phyloP scores from a whole-genome alignment of 441 rosid species.

The Corymbia calophylla region DNA sequence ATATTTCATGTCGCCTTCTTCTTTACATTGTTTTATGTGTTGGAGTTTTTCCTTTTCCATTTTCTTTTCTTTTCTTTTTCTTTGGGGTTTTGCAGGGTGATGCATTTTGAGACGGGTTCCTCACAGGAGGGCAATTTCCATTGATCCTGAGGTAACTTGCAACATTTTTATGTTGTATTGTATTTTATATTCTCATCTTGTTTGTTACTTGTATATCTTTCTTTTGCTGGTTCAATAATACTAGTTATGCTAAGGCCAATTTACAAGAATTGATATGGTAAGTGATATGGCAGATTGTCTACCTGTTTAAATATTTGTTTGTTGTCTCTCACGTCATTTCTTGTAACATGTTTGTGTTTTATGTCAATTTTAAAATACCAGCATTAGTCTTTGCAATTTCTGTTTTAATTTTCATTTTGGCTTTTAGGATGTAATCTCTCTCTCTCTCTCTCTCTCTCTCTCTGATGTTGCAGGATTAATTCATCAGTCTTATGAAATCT shows the following conservation, averaged over 20 bases:
- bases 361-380: not conserved
- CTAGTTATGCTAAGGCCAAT: not conserved
- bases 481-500: not conserved
- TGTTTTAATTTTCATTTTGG: not conserved
- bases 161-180: not conserved
- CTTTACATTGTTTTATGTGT: not conserved
- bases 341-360: not conserved
- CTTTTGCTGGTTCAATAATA: not conserved
- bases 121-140: not conserved
- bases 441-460: not conserved
- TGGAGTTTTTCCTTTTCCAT: not conserved
- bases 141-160: not conserved
- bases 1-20: not conserved
- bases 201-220: not conserved
- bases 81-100: not conserved
- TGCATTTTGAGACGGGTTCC: not conserved
- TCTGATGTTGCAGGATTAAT: not conserved
- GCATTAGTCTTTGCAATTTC: not conserved
- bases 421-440: not conserved
- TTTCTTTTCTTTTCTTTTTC: not conserved
- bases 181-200: not conserved
- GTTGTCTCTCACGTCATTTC: not conserved
- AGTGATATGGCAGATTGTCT: not conserved
- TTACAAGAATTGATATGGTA: not conserved
- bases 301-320: not conserved